A percentile compares a stretch with the other conserved stretches of the same genome.
These are phyloP conservation scores for Aspergillus sp. DNA, from an alignment of 2,329 filamentous ascomycete species.

Conservation along the genomic window DNA sequence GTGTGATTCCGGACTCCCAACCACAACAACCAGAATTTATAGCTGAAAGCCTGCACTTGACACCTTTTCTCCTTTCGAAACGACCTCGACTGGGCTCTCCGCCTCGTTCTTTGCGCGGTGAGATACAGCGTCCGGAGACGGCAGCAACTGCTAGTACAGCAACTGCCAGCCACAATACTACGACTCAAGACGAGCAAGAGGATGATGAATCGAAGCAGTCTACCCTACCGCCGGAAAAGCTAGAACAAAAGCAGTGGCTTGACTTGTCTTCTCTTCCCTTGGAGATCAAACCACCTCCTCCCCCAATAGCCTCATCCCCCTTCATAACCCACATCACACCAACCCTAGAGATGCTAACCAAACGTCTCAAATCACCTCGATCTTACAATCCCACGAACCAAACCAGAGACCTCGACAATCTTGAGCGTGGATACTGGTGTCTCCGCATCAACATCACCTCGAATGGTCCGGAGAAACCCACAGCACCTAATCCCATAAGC, in stretches of 20 bases:
- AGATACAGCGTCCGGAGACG: neutral
- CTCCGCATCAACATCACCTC: constrained; percentile 61
- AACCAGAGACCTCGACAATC: constrained; percentile 55
- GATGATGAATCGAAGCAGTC: neutral
- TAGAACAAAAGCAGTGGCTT: neutral
- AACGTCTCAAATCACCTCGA: constrained; percentile 55
- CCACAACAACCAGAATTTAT: constrained; percentile 22
- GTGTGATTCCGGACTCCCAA: constrained; percentile 48
- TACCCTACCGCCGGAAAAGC: neutral
- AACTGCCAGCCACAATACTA: neutral
- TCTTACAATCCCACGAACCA: constrained; percentile 60
- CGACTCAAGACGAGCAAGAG: neutral
- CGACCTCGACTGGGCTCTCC: constrained; percentile 18
- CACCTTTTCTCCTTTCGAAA: constrained; percentile 14
- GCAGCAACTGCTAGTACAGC: too few relatives aligned
- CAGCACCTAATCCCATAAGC: constrained; percentile 6
- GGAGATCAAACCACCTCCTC: constrained; percentile 59
- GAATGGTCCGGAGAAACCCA: neutral
- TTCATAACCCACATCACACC: constrained; percentile 63
- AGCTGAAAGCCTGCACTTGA: neutral
- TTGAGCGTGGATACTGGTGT: constrained; percentile 81
- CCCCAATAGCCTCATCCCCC: constrained; percentile 51
- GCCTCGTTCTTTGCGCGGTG: neutral
- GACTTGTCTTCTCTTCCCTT: constrained; percentile 33
- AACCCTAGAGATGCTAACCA: constrained; percentile 58